Evolutionary conservation across 1,284 basidiomycete genomes (phyloP).

Genomic region (Fistulinella cinereoalba): DNA sequence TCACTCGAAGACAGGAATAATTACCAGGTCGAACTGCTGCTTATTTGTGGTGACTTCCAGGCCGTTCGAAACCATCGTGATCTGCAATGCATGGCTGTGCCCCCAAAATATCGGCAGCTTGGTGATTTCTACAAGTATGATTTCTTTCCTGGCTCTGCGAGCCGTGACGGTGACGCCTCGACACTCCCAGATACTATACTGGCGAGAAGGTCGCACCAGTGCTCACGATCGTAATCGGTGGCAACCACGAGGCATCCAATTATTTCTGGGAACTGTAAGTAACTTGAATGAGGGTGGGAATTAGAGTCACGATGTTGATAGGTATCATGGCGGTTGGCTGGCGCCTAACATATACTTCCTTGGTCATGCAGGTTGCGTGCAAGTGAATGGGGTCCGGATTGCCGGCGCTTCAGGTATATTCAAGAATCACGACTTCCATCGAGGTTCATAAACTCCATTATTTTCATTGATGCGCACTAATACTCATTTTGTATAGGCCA

Average conservation of each 20-base stretch:
- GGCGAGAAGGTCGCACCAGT: constrained; percentile 81
- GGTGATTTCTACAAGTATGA: constrained; percentile 82
- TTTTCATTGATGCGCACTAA: background rate
- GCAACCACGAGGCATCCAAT: constrained; percentile 97
- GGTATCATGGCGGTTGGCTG: constrained; percentile 93
- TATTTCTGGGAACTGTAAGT: constrained; percentile 95
- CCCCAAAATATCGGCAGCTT: constrained; percentile 82
- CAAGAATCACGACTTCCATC: constrained; percentile 76
- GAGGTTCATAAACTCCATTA: constrained; percentile 51
- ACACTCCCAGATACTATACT: constrained; percentile 71
- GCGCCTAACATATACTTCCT: constrained; percentile 98
- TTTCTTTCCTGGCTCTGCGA: background rate
- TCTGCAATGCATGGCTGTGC: constrained; percentile 88
- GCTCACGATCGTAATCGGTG: constrained; percentile 93
- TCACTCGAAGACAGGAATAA: constrained; percentile 58
- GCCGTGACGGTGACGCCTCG: constrained; percentile 1
- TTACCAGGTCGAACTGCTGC: constrained; percentile 78
- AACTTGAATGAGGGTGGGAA: background rate
- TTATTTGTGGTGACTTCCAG: constrained; percentile 96
- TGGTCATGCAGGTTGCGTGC: constrained; percentile 87
- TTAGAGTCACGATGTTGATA: constrained; percentile 29
- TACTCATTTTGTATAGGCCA: constrained; percentile 48
- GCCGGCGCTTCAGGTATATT: constrained; percentile 93
- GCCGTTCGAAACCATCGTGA: constrained; percentile 87
- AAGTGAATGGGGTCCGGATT: constrained; percentile 84